Conservation (phyloP, 129 eudicot species). For the Solidago caesia region DNA sequence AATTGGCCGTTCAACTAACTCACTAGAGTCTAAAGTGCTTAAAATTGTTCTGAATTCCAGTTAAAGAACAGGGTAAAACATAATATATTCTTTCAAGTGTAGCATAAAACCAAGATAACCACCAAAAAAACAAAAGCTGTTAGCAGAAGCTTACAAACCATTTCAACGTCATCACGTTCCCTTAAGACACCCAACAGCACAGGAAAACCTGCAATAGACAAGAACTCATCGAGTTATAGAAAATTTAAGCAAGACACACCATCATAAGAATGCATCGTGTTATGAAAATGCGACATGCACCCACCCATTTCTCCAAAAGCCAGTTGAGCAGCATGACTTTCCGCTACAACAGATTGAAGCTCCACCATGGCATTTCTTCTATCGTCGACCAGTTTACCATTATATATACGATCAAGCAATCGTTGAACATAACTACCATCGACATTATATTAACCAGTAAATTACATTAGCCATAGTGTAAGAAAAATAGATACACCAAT, state of each 20-base stretch:
- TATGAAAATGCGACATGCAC: constrained; percentile 10
- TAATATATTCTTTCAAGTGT: constrained; percentile 9
- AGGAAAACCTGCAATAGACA: constrained; percentile 72
- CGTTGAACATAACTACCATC: constrained; percentile 83
- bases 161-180: constrained; percentile 94
- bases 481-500: background rate
- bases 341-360: constrained; percentile 91
- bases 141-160: constrained; percentile 53
- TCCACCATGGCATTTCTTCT: constrained; percentile 87
- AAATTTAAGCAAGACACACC: background rate
- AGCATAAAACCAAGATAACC: constrained; percentile 19
- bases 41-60: background rate
- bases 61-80: constrained; percentile 3
- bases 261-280: background rate
- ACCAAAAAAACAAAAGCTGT: constrained; percentile 14
- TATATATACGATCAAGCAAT: constrained; percentile 88
- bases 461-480: constrained; percentile 15
- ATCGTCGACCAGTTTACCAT: constrained; percentile 79
- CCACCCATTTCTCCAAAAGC: constrained; percentile 97
- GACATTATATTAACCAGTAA: background rate
- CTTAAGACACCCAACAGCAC: constrained; percentile 70
- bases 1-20: constrained; percentile 7
- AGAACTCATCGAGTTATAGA: constrained; percentile 7
- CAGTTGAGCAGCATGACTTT: constrained; percentile 82
- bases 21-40: background rate